Conservation (phyloP, 768 basidiomycete species). For the Leccinellum rugosiceps region DNA sequence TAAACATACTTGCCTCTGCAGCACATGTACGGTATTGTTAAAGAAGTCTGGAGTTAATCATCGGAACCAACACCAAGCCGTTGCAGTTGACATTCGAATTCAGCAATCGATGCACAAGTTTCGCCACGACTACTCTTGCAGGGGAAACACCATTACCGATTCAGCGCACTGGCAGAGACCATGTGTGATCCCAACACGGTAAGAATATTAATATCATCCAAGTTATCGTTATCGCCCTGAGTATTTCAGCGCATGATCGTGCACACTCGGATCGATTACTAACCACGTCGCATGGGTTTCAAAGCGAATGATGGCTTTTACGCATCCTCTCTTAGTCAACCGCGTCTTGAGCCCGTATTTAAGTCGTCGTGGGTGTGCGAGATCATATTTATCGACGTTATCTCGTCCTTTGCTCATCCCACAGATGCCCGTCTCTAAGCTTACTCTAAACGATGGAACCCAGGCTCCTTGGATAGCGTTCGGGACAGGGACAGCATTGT, state of each 20-base stretch:
- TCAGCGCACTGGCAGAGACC: too few species aligned
- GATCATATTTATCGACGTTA: background rate
- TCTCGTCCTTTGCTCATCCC: slow-evolving; percentile 6
- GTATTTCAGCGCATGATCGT: background rate
- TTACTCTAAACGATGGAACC: slow-evolving; percentile 55
- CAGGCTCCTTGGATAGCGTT: slow-evolving; percentile 56
- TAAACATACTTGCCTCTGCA: background rate
- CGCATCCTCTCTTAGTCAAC: slow-evolving; percentile 8
- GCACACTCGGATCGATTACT: background rate
- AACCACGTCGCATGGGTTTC: slow-evolving; percentile 3
- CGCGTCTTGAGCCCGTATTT: slow-evolving; percentile 6
- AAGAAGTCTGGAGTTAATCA: background rate
- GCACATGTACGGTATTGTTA: background rate
- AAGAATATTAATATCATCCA: background rate
- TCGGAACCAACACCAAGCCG: background rate
- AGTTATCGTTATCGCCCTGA: background rate
- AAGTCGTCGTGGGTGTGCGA: background rate
- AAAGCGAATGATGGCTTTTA: slow-evolving; percentile 9
- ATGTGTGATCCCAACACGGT: background rate
- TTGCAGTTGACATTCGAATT: background rate
- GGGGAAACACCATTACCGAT: background rate
- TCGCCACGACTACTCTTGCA: background rate
- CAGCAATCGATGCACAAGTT: background rate
- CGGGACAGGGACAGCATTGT: slow-evolving; percentile 60
- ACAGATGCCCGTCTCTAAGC: slow-evolving; percentile 27